A percentile compares a stretch with the other conserved stretches of the same genome.
Conservation (phyloP, 1,284 basidiomycete genomes). For the Naganishia liquefaciens region DNA sequence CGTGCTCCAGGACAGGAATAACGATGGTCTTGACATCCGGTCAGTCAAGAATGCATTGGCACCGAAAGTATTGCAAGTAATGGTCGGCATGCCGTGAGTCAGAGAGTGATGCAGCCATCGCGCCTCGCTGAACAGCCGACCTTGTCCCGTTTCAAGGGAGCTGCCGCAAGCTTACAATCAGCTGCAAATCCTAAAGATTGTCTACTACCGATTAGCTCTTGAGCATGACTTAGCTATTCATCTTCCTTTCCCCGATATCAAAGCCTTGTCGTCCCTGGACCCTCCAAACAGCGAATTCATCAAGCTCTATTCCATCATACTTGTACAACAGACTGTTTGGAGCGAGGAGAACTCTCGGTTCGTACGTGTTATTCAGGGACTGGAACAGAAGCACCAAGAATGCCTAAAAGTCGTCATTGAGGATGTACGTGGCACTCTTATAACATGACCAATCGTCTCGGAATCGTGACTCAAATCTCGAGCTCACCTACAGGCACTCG, state of each 20-base stretch:
- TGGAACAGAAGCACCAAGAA: constrained; percentile 20
- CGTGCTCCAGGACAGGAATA: not conserved
- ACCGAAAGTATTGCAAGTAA: not conserved
- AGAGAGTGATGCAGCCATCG: too few relatives aligned
- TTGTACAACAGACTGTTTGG: constrained; percentile 18
- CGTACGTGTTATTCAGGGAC: constrained; percentile 2
- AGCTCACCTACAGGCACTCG: not conserved
- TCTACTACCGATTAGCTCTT: not conserved
- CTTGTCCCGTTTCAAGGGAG: not conserved
- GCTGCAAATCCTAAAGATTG: constrained; percentile 11
- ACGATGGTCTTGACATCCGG: too few relatives aligned
- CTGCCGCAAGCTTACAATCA: not conserved
- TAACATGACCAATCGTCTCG: not conserved
- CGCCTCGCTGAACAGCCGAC: not conserved
- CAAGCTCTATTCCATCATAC: constrained; percentile 17
- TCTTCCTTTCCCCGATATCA: not conserved
- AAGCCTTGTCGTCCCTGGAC: not conserved
- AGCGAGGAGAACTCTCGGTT: constrained; percentile 11
- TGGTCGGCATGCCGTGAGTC: not conserved
- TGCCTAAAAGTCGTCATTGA: constrained; percentile 26
- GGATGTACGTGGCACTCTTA: not conserved
- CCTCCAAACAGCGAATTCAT: constrained; percentile 2
- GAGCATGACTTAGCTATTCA: not conserved
- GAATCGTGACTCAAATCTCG: not conserved
- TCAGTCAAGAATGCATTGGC: constrained; percentile 7